Percentiles rank a stretch among this genome's conserved stretches.
phyloP scores from a whole-genome alignment of 164 flowering plant species.

The Liquidambar formosana region DNA sequence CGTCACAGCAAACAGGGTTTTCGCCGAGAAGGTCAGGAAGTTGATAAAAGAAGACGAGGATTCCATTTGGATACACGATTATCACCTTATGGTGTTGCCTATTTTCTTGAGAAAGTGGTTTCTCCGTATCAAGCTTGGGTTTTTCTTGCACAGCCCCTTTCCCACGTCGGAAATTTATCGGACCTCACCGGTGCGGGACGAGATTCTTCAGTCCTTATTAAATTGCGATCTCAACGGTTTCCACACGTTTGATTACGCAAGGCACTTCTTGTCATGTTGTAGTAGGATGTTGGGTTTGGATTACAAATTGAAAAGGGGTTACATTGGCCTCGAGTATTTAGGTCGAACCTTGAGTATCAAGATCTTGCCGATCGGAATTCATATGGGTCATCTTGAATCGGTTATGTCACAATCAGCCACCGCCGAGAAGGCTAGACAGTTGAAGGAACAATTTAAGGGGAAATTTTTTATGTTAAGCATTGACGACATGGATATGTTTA shows the following conservation, averaged over 20 bases:
- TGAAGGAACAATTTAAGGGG: conserved; percentile 31
- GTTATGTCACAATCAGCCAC: conserved; percentile 23
- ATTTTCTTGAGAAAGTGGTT: conserved; percentile 34
- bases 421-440: conserved; percentile 15
- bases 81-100: conserved; percentile 47
- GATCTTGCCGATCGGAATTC: conserved; percentile 47
- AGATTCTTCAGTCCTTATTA: conserved; percentile 38
- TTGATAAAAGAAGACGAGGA: conserved; percentile 39
- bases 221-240: conserved; percentile 51
- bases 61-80: conserved; percentile 50
- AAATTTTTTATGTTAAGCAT: conserved; percentile 47
- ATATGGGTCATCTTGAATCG: conserved; percentile 41
- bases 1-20: conserved; percentile 32
- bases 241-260: conserved; percentile 54
- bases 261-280: conserved; percentile 49
- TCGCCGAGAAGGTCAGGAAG: conserved; percentile 32
- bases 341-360: conserved; percentile 49
- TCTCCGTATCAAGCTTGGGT: conserved; percentile 32
- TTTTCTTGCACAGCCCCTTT: conserved; percentile 46
- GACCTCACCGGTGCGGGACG: conserved; percentile 44
- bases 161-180: conserved; percentile 48
- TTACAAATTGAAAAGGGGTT: conserved; percentile 45
- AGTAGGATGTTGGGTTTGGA: conserved; percentile 50
- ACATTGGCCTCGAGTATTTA: conserved; percentile 44
- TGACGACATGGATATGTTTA: conserved; percentile 65